Conservation (phyloP, 371 early-diverging fungal species). For the Apophysomyces sp. region DNA sequence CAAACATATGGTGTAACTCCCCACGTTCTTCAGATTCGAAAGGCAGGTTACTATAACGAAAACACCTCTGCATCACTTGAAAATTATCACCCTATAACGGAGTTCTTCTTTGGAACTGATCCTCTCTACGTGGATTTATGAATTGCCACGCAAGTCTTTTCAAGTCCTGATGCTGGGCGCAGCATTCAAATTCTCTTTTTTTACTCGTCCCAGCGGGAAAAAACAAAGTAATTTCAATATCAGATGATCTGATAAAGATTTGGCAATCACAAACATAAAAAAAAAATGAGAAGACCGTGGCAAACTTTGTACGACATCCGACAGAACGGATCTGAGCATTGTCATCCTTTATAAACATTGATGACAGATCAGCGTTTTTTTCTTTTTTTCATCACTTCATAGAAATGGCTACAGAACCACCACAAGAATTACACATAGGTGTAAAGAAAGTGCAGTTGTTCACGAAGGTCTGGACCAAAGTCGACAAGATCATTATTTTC, state of each 20-base stretch:
- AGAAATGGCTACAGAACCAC: background rate
- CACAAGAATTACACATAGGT: conserved; percentile 5
- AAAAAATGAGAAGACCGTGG: too few species aligned
- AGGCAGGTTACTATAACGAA: too few species aligned
- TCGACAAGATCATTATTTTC: conserved; percentile 18
- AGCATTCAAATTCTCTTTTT: too few species aligned
- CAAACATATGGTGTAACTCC: too few species aligned
- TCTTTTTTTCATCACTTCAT: background rate
- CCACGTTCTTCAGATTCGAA: too few species aligned
- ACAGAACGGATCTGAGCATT: background rate
- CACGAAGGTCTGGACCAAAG: conserved; percentile 23
- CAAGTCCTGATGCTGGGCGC: too few species aligned
- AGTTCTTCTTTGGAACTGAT: too few species aligned
- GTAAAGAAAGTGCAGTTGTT: conserved; percentile 24
- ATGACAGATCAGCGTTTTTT: background rate
- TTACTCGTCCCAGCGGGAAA: too few species aligned
- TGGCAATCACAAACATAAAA: background rate
- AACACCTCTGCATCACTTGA: too few species aligned
- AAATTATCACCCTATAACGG: too few species aligned
- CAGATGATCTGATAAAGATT: background rate
- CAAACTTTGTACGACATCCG: background rate
- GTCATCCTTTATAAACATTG: background rate
- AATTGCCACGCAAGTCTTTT: too few species aligned
- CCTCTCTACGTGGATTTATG: too few species aligned
- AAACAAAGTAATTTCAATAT: background rate